Evolutionary conservation across 2,329 filamentous ascomycete species (phyloP), one percentile per base, ranked within the genome.

Genomic region (Curvularia lunata): DNA sequence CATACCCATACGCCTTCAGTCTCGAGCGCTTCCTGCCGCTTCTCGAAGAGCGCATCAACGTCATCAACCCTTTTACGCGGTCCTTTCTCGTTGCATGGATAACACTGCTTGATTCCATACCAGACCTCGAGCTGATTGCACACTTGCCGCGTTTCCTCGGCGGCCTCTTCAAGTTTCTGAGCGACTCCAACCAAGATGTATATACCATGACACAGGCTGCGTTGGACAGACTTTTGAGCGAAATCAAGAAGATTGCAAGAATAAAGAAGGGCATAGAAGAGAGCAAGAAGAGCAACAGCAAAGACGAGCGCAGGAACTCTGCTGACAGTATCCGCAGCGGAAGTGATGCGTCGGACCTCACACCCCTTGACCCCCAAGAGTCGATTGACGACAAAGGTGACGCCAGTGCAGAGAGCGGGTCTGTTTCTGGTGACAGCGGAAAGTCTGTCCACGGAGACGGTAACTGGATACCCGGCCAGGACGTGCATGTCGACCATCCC

Each of bases 51-150:
- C 88, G 95, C 49, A 97, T 99, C 57, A 91, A 91, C 78, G 94
- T 97, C 27, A 86, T 96, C 59, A 97, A 96, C 70, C 93, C 96
- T 0, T 98, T 96, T 73, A 97, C 94, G 3, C 85, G 95, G 49
- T 96, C 91, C 13, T 99, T 99, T 69, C 83, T 99, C 13, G 95
- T 99, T 2, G 92, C 92, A 30, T 99, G 95, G 95, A 91, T 99
- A 57, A 96, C 90, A 4, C 79, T 99, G 16, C 83, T 99, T 19
- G 95, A 99, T 75, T 97, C 93, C 1, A 98, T 99, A 66, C 95
- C 95, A 0, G 96, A 99, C 72, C 82, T 99, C 41, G 96, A 99
- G 76, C 86, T 99, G 19, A 94, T 99, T 37, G 90, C 91, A 3
- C 96, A 92, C 74, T 81, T 99, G 23, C 96, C 95, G 1, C 92